Conservation (phyloP, 495 filamentous ascomycete species). For the Tuber microsphaerosporum region DNA sequence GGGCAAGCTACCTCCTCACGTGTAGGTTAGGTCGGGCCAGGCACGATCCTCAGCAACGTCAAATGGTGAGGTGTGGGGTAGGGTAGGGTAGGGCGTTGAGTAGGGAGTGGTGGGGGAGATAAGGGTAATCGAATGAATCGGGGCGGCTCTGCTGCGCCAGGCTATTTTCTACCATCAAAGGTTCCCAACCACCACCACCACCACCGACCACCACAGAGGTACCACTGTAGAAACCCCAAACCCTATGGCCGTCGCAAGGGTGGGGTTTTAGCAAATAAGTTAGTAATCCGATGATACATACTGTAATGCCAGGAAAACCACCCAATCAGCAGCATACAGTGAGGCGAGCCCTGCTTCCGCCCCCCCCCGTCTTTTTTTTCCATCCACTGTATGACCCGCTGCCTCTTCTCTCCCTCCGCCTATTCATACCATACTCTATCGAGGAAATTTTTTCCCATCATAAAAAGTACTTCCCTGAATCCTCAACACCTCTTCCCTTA, state of each 20-base stretch:
- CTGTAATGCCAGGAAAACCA: not conserved
- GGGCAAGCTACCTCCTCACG: not conserved
- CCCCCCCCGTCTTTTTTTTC: not conserved
- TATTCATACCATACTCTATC: constrained; percentile 3
- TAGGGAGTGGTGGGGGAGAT: not conserved
- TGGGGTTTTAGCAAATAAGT: not conserved
- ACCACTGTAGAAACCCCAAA: not conserved
- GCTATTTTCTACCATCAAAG: not conserved
- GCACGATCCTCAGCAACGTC: not conserved
- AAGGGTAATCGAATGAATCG: not conserved
- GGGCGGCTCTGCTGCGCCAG: not conserved
- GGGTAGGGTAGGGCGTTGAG: not conserved
- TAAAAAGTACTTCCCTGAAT: too few relatives aligned
- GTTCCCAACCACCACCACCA: not conserved
- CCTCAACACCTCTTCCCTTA: not conserved
- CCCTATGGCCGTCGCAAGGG: not conserved
- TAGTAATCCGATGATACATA: not conserved
- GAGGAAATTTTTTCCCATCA: not conserved
- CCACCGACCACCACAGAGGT: too few relatives aligned
- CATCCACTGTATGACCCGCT: not conserved
- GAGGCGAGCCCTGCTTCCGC: not conserved
- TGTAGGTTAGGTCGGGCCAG: not conserved
- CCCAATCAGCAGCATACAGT: not conserved
- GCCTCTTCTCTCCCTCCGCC: not conserved
- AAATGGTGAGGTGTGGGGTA: not conserved